A percentile compares a stretch with the other conserved stretches of the same genome.
Conservation (phyloP, 2,329 filamentous ascomycete genomes). For the Fusarium neocosmosporiellum region DNA sequence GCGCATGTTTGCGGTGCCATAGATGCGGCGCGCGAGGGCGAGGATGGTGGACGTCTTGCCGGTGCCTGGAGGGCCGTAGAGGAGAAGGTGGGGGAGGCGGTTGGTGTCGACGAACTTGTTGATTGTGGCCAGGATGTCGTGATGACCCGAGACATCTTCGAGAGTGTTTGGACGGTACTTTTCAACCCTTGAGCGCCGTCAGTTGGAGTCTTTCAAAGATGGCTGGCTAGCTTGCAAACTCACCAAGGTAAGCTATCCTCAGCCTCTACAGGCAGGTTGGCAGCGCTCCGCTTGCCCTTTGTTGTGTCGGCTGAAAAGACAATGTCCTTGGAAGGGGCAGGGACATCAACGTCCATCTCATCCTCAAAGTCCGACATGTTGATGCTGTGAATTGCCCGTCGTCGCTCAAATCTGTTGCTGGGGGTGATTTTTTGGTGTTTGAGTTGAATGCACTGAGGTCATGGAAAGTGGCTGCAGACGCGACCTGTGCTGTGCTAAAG, state of each 20-base stretch:
- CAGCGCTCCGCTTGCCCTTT: conserved; percentile 92
- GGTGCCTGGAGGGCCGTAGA: conserved; percentile 96
- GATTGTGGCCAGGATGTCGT: conserved; percentile 97
- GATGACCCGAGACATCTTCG: conserved; percentile 93
- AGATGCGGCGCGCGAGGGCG: conserved; percentile 91
- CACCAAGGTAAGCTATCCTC: conserved; percentile 95
- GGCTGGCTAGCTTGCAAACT: conserved; percentile 16
- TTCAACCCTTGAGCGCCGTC: conserved; percentile 75
- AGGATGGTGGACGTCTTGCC: conserved; percentile 98
- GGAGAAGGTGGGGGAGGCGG: conserved; percentile 91
- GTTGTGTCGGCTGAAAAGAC: conserved; percentile 79
- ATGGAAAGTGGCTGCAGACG: conserved; percentile 45
- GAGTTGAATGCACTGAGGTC: conserved; percentile 31
- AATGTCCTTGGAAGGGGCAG: conserved; percentile 59
- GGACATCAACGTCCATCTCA: conserved; percentile 70
- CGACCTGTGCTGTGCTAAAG: conserved; percentile 39
- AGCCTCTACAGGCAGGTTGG: conserved; percentile 92
- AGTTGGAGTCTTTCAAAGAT: background rate
- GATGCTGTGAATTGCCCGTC: background rate
- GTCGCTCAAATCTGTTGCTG: background rate
- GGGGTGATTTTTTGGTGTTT: conserved; percentile 5
- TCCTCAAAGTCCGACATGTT: conserved; percentile 71
- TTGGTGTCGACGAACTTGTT: conserved; percentile 98
- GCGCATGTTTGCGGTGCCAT: conserved; percentile 89
- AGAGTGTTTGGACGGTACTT: conserved; percentile 94